Conservation (phyloP, 2,329 filamentous ascomycete species). For the Fusarium hostae region DNA sequence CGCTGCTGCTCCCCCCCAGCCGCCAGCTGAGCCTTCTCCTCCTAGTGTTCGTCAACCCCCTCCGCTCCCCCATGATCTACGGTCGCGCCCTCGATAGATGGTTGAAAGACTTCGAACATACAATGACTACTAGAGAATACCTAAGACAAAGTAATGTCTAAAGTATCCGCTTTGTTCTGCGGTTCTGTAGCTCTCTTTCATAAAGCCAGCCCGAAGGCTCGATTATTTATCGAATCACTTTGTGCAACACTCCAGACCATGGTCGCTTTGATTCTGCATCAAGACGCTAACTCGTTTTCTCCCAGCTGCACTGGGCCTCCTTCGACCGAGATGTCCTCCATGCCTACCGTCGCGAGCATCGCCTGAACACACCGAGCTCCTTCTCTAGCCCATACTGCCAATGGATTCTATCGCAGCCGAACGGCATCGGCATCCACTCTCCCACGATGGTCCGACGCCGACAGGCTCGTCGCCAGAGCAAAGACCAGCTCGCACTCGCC, state of each 20-base stretch:
- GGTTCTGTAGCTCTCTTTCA: not conserved
- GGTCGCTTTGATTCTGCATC: not conserved
- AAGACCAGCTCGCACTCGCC: slow-evolving; percentile 76
- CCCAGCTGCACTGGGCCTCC: slow-evolving; percentile 72
- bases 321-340: slow-evolving; percentile 77
- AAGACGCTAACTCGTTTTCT: slow-evolving; percentile 24
- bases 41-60: slow-evolving; percentile 49
- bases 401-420: slow-evolving; percentile 68
- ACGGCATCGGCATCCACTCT: slow-evolving; percentile 75
- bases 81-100: not conserved
- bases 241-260: not conserved
- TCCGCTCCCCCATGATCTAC: slow-evolving; percentile 15
- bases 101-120: not conserved
- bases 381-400: slow-evolving; percentile 74
- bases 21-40: slow-evolving; percentile 45
- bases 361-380: slow-evolving; percentile 75
- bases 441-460: slow-evolving; percentile 79
- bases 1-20: slow-evolving; percentile 48
- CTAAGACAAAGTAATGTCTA: not conserved
- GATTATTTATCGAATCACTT: not conserved
- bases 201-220: not conserved
- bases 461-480: slow-evolving; percentile 73
- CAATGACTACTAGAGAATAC: not conserved
- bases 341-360: slow-evolving; percentile 79
- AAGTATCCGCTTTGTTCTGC: not conserved